Evolutionary conservation across 306 rosid species (phyloP).

Genomic region (Sindora glabra): DNA sequence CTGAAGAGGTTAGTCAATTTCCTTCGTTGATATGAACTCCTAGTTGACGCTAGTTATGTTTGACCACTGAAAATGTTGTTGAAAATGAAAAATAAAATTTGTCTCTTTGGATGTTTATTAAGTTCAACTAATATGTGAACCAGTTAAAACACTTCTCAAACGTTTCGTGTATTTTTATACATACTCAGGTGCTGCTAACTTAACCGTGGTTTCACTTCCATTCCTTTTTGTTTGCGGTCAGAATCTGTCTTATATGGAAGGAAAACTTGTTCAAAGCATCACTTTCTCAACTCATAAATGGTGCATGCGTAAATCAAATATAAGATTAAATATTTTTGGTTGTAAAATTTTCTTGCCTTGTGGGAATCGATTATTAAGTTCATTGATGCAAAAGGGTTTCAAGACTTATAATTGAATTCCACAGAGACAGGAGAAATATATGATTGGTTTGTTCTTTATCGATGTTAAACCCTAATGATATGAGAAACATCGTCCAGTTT

Average conservation of each 20-base stretch:
- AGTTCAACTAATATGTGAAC: no score
- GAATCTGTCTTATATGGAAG: no score
- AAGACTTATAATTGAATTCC: neutral
- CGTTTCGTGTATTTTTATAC: no score
- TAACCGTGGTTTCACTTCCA: no score
- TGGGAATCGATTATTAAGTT: neutral
- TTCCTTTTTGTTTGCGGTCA: no score
- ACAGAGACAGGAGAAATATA: neutral
- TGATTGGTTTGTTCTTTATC: neutral
- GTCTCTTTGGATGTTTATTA: no score
- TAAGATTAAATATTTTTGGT: neutral
- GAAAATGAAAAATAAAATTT: neutral
- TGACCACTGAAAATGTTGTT: neutral
- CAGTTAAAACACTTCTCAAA: no score
- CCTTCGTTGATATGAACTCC: neutral
- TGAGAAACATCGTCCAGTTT: no score
- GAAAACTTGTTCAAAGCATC: no score
- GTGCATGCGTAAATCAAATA: neutral
- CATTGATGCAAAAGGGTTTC: neutral
- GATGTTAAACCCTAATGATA: neutral
- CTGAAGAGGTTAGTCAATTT: constrained; percentile 70
- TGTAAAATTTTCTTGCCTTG: neutral
- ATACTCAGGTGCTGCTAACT: no score
- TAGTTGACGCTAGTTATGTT: neutral
- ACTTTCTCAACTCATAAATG: no score